Conservation (phyloP, 768 basidiomycete genomes). For the Russula compacta region DNA sequence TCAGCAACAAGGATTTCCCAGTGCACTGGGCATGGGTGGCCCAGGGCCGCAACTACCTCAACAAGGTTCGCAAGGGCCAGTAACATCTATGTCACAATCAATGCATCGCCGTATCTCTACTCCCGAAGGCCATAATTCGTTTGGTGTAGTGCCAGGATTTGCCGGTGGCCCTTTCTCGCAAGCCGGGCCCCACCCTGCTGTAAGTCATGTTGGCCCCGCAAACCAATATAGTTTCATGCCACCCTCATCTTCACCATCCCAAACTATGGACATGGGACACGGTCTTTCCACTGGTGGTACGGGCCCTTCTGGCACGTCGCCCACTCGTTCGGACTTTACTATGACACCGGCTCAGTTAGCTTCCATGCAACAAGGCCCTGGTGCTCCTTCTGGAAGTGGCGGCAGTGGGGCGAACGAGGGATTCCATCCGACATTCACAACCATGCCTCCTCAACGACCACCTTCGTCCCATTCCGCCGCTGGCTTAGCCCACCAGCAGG, state of each 20-base stretch:
- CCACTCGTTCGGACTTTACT: slow-evolving; percentile 37
- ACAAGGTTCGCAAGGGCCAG: slow-evolving; percentile 8
- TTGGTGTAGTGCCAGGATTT: slow-evolving; percentile 6
- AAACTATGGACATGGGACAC: slow-evolving; percentile 37
- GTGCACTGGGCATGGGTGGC: slow-evolving; percentile 5
- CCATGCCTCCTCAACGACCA: slow-evolving; percentile 26
- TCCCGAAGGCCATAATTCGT: slow-evolving; percentile 3
- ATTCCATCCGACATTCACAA: slow-evolving; percentile 29
- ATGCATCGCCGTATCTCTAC: slow-evolving; percentile 11
- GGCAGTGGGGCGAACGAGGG: slow-evolving; percentile 22
- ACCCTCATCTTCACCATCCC: slow-evolving; percentile 41
- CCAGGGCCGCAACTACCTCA: slow-evolving; percentile 5
- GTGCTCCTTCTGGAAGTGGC: slow-evolving; percentile 11
- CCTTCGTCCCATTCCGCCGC: slow-evolving; percentile 27
- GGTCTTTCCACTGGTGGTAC: slow-evolving; percentile 30
- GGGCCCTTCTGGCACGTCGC: slow-evolving; percentile 30
- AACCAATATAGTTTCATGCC: slow-evolving; percentile 31
- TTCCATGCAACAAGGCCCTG: slow-evolving; percentile 39
- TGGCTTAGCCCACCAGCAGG: slow-evolving; percentile 7
- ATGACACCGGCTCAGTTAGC: slow-evolving; percentile 58
- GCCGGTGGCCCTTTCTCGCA: slow-evolving; percentile 22
- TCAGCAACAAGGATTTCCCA: slow-evolving; percentile 21
- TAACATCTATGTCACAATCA: slow-evolving; percentile 7
- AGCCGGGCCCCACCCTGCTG: slow-evolving; percentile 23
- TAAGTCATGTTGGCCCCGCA: slow-evolving; percentile 8